Evolutionary conservation across 805 yeast species (phyloP).

Genomic region (Cyberlindnera mycetangii): DNA sequence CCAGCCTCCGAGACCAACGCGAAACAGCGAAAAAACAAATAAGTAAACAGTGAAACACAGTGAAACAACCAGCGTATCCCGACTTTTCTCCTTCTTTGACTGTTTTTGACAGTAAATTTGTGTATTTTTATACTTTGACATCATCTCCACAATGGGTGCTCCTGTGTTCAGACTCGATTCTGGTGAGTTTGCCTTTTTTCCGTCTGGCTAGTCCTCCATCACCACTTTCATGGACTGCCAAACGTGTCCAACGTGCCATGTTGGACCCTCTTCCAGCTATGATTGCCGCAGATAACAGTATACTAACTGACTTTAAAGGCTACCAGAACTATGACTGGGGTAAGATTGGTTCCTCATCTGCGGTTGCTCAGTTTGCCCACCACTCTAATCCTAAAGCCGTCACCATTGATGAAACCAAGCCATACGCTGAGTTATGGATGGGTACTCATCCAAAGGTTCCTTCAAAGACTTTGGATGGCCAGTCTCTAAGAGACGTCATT

Average conservation of each 20-base stretch:
- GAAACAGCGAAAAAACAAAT: neutral
- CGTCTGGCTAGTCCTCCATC: too few species aligned
- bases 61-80: neutral
- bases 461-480: constrained; percentile 52
- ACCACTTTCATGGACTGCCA: too few species aligned
- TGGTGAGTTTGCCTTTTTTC: constrained; percentile 27
- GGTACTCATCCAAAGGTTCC: constrained; percentile 96
- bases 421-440: constrained; percentile 99
- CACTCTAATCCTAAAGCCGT: constrained; percentile 57
- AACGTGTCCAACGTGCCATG: too few species aligned
- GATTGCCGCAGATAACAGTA: too few species aligned
- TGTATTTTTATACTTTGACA: neutral
- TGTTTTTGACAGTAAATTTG: constrained; percentile 5
- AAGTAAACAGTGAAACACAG: constrained; percentile 1
- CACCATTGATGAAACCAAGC: constrained; percentile 65
- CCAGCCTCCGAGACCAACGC: neutral
- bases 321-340: constrained; percentile 87
- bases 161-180: constrained; percentile 40
- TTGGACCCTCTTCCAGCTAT: too few species aligned
- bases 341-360: constrained; percentile 76
- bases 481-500: constrained; percentile 66
- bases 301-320: constrained; percentile 35
- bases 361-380: constrained; percentile 86
- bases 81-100: constrained; percentile 10
- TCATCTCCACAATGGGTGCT: constrained; percentile 27